A percentile compares a stretch with the other conserved stretches of the same genome.
Evolutionary conservation across 2,329 filamentous ascomycete genomes (phyloP).

Genomic region (Pseudocercospora macadamiae): DNA sequence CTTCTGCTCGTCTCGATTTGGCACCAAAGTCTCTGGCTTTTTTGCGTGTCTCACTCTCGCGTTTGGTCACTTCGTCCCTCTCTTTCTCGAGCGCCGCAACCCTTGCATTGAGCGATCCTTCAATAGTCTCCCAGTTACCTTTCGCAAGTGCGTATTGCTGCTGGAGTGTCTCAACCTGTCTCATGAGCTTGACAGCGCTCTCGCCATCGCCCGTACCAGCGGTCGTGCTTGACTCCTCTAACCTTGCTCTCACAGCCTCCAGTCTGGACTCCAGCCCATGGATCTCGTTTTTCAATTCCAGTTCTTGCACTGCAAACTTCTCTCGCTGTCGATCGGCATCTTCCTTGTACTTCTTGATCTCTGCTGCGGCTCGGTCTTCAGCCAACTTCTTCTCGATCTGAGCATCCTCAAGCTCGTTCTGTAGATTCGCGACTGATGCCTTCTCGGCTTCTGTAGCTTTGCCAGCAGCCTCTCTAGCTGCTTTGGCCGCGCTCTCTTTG

Average conservation of each 20-base stretch:
- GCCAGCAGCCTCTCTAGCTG: conserved; percentile 67
- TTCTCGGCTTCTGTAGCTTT: conserved; percentile 71
- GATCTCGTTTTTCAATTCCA: conserved; percentile 80
- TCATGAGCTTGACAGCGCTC: conserved; percentile 67
- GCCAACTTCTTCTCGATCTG: conserved; percentile 77
- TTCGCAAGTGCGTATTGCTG: conserved; percentile 92
- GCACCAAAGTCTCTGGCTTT: conserved; percentile 83
- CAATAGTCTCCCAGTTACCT: conserved; percentile 97
- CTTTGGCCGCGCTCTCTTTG: conserved; percentile 66
- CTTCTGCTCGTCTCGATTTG: conserved; percentile 71
- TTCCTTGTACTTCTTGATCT: conserved; percentile 73
- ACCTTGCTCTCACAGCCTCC: conserved; percentile 79
- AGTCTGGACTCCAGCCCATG: conserved; percentile 81
- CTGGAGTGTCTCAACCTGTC: conserved; percentile 93
- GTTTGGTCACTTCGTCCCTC: conserved; percentile 78
- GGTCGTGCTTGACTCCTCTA: conserved; percentile 75
- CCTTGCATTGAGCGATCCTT: conserved; percentile 78
- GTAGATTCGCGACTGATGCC: conserved; percentile 57
- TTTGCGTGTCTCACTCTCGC: conserved; percentile 84
- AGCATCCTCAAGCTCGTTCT: conserved; percentile 65
- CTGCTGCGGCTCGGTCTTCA: conserved; percentile 68
- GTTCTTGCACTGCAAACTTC: conserved; percentile 67
- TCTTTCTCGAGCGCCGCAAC: conserved; percentile 83
- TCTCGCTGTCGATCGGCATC: conserved; percentile 74
- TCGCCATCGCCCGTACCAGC: conserved; percentile 67